Conservation (phyloP, 805 yeast species). For the Candida suzukii region DNA sequence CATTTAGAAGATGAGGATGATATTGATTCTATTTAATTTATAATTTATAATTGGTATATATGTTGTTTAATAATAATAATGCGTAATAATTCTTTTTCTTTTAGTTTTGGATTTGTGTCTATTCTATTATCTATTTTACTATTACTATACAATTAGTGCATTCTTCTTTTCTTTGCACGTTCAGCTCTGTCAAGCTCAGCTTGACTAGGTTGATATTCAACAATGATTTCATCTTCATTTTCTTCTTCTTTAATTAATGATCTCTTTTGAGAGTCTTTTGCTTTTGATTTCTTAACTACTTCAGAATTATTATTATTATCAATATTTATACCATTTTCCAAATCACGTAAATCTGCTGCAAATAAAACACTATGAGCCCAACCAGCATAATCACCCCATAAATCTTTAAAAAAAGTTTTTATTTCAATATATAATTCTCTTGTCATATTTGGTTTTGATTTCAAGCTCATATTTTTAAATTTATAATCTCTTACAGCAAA, state of each 20-base stretch:
- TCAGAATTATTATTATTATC: too few relatives aligned
- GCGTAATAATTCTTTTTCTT: too few relatives aligned
- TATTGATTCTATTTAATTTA: too few relatives aligned
- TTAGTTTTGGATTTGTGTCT: too few relatives aligned
- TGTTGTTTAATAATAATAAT: too few relatives aligned
- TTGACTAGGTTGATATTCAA: background rate
- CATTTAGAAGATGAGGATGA: background rate
- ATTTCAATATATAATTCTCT: conserved; percentile 49
- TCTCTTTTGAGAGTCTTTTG: background rate
- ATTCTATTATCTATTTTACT: too few relatives aligned
- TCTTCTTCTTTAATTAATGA: background rate
- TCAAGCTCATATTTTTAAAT: conserved; percentile 26
- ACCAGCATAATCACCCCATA: conserved; percentile 93
- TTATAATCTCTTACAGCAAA: conserved; percentile 80
- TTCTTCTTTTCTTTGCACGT: background rate
- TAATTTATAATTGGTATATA: too few relatives aligned
- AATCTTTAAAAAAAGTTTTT: conserved; percentile 47
- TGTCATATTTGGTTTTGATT: conserved; percentile 36
- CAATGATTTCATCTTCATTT: background rate
- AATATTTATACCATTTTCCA: conserved; percentile 57
- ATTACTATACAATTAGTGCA: background rate
- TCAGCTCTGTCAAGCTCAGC: background rate
- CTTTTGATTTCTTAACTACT: background rate
- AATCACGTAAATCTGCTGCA: conserved; percentile 71
- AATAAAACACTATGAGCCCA: conserved; percentile 98